A percentile compares a stretch with the other conserved stretches of the same genome.
Conservation (phyloP, 768 basidiomycete species). For the Exsudoporus frostii region DNA sequence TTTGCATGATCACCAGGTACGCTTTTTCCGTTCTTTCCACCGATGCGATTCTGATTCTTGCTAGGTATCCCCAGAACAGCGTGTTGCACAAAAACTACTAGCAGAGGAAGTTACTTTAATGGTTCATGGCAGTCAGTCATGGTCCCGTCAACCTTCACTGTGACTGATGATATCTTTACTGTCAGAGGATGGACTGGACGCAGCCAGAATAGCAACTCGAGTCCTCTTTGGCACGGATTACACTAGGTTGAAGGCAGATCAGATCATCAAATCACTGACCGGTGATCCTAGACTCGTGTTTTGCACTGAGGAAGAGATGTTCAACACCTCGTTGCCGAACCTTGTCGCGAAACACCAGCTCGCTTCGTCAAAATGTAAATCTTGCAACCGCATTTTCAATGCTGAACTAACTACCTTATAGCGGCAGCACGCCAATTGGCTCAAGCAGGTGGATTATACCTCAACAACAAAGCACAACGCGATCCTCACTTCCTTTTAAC, state of each 20-base stretch:
- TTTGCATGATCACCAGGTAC: slow-evolving; percentile 58
- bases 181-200: slow-evolving; percentile 38
- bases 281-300: slow-evolving; percentile 65
- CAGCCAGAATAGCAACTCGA: slow-evolving; percentile 43
- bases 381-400: neutral
- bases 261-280: slow-evolving; percentile 58
- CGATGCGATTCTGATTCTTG: neutral
- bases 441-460: slow-evolving; percentile 62
- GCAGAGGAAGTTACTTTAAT: slow-evolving; percentile 60
- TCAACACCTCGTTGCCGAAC: slow-evolving; percentile 53
- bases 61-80: slow-evolving; percentile 34
- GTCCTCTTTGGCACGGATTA: slow-evolving; percentile 42
- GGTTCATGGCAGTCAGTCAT: slow-evolving; percentile 51
- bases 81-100: slow-evolving; percentile 48
- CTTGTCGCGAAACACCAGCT: slow-evolving; percentile 59
- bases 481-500: slow-evolving; percentile 45
- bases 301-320: slow-evolving; percentile 47
- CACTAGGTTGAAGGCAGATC: slow-evolving; percentile 46
- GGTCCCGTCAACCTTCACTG: neutral
- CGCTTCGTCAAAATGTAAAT: slow-evolving; percentile 61
- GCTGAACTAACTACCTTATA: slow-evolving; percentile 28
- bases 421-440: slow-evolving; percentile 66
- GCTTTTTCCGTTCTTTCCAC: neutral
- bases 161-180: neutral
- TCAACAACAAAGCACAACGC: slow-evolving; percentile 61